Evolutionary conservation across 257 asterid species (phyloP).

Genomic region (Eucommia ulmoides): DNA sequence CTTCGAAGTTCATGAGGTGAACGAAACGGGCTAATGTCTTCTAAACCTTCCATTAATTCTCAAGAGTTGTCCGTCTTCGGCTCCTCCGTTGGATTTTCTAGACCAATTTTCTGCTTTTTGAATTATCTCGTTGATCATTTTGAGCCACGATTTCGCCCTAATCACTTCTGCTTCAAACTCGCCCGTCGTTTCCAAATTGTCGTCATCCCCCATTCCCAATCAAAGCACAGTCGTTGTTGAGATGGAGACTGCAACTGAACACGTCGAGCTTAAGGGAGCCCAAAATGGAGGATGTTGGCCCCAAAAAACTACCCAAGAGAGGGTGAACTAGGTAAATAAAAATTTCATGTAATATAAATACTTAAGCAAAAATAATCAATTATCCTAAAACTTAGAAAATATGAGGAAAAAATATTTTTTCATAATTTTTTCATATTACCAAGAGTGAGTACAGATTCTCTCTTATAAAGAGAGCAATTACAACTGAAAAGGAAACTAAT

Average conservation of each 20-base stretch:
- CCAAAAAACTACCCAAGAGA: no score
- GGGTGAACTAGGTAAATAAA: no score
- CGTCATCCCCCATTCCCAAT: not conserved
- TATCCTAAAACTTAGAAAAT: no score
- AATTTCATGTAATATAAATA: no score
- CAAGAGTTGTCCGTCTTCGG: not conserved
- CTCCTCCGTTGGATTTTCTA: not conserved
- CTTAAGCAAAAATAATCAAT: no score
- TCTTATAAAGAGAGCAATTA: no score
- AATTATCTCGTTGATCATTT: not conserved
- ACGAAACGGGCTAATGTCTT: not conserved
- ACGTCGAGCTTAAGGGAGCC: not conserved
- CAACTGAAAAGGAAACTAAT: no score
- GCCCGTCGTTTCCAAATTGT: not conserved
- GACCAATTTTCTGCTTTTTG: not conserved
- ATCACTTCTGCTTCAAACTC: no score
- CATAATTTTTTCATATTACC: no score
- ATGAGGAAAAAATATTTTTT: no score
- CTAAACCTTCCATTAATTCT: conserved; percentile 1
- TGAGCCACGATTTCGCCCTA: not conserved
- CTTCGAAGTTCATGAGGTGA: not conserved
- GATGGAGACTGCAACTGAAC: not conserved
- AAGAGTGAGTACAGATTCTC: no score
- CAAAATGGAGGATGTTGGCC: not conserved
- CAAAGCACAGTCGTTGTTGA: not conserved